A percentile compares a stretch with the other conserved stretches of the same genome.
These are phyloP conservation scores for Nelumbo lutea DNA, from an alignment of 164 flowering plant genomes.

Conservation along the genomic window DNA sequence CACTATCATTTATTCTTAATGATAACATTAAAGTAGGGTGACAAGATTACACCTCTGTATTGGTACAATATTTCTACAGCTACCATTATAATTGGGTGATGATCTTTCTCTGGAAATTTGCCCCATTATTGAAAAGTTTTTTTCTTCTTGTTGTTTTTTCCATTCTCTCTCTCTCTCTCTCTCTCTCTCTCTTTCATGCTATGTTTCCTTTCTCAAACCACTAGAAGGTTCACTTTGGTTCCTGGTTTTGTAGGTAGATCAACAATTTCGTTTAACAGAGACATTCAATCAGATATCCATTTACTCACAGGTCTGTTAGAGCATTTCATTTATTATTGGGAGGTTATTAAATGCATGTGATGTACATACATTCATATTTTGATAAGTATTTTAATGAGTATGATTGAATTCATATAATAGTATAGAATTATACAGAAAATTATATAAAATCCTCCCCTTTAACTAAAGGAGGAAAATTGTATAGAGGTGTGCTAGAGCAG, in stretches of 20 bases:
- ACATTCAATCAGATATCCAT: constrained; percentile 17
- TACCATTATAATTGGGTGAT: background rate
- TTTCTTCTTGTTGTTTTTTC: background rate
- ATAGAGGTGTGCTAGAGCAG: too few relatives aligned
- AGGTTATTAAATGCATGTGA: too few relatives aligned
- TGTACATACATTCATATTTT: background rate
- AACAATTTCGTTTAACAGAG: constrained; percentile 15
- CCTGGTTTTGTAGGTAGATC: constrained; percentile 15
- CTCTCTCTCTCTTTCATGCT: background rate
- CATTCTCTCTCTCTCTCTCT: background rate
- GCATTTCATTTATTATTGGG: background rate
- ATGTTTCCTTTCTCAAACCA: background rate
- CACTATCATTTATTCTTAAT: too few relatives aligned
- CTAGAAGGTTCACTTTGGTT: constrained; percentile 2
- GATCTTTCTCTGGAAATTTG: background rate
- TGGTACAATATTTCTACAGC: too few relatives aligned
- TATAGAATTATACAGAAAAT: too few relatives aligned
- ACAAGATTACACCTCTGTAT: background rate
- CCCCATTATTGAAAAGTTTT: background rate
- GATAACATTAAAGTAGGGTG: too few relatives aligned
- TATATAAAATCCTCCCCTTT: too few relatives aligned
- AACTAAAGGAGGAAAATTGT: too few relatives aligned
- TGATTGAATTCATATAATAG: too few relatives aligned
- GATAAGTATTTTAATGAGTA: background rate
- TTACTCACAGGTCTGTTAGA: constrained; percentile 17